Conservation (phyloP, 73 alveolate species). For the Effrenium voratum region DNA sequence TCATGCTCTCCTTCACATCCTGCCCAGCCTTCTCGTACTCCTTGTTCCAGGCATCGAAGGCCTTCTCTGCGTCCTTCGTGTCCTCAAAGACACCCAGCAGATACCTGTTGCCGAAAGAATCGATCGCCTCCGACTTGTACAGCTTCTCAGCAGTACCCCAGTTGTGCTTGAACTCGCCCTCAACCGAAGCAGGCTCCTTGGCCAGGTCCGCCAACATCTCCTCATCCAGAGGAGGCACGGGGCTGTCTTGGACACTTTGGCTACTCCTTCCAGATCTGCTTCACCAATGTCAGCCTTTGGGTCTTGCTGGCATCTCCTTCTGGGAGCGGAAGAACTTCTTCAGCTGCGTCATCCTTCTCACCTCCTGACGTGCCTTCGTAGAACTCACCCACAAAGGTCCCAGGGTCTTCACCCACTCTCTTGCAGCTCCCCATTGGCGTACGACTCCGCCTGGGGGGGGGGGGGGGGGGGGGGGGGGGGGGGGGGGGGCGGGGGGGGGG, state of each 20-base stretch:
- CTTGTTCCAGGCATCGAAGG: conserved; percentile 93
- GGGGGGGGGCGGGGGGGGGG: too few relatives aligned
- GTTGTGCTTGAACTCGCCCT: conserved; percentile 63
- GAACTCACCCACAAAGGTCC: too few relatives aligned
- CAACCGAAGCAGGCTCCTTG: conserved; percentile 63
- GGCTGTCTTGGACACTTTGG: conserved; percentile 55
- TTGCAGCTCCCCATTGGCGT: too few relatives aligned
- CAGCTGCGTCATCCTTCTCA: conserved; percentile 32
- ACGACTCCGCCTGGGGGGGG: too few relatives aligned
- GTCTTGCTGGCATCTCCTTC: conserved; percentile 63
- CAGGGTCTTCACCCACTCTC: too few relatives aligned
- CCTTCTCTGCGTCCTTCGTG: conserved; percentile 81
- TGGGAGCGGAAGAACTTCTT: conserved; percentile 91
- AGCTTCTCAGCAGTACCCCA: conserved; percentile 73
- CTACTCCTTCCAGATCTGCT: conserved; percentile 55
- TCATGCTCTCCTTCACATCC: conserved; percentile 2
- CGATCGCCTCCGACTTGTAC: conserved; percentile 93
- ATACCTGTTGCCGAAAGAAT: conserved; percentile 71
- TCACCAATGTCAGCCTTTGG: conserved; percentile 79
- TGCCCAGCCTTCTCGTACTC: conserved; percentile 74
- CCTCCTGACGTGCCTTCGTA: conserved; percentile 1
- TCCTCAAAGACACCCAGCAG: conserved; percentile 88
- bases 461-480: too few relatives aligned
- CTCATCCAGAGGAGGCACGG: conserved; percentile 82
- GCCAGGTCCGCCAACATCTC: conserved; percentile 80